Base-by-base conservation (phyloP, 169 alveolate genomes). In the Plasmodium gonderi region DNA sequence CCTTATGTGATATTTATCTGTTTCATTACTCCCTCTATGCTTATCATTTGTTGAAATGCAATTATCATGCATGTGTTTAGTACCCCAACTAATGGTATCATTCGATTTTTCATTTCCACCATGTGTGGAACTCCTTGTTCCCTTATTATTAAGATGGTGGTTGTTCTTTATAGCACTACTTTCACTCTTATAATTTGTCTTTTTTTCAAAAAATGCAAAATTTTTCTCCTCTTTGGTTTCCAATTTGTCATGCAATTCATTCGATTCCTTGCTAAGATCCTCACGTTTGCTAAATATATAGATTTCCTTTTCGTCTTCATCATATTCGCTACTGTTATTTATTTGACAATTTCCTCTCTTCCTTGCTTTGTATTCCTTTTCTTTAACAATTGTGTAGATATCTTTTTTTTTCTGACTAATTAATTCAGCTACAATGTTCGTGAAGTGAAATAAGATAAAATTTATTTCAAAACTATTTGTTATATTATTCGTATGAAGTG, bases 391-490 rank as follows among this genome's bases (percentile, higher is more conserved):
- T 38, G 90, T 90, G 6, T 90, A 90, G 17, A 74, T 45, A 51
- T 90, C 94, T 36, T 69, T 90, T 47, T 90, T 77, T 47, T 17
- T 77, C n/a, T 65, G 51, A 3, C 17, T 65, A 68, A 90, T 69
- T 54, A 90, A 45, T 23, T 76, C 40, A 11, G 45, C 49, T 44
- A 90, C 74, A 23, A 78, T 65, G 33, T 23, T 49, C 9, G 45
- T 65, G 40, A 79, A 78, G 76, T 90, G 51, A 69, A 60, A 90
- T 23, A 78, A 51, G 17, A 78, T 68, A 69, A 64, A 38, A 14
- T 90, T 90, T 26, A 90, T 90, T 79, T 90, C 94, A 33, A 90
- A 78, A 38, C 94, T 77, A 20, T 78, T 78, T 64, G 90, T 38
- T 26, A 90, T 90, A 44, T 90, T 90, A 31, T 90, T 79, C 65